phyloP scores from a whole-genome alignment of 192 early-diverging fungal species.

The Glomus cerebriforme region DNA sequence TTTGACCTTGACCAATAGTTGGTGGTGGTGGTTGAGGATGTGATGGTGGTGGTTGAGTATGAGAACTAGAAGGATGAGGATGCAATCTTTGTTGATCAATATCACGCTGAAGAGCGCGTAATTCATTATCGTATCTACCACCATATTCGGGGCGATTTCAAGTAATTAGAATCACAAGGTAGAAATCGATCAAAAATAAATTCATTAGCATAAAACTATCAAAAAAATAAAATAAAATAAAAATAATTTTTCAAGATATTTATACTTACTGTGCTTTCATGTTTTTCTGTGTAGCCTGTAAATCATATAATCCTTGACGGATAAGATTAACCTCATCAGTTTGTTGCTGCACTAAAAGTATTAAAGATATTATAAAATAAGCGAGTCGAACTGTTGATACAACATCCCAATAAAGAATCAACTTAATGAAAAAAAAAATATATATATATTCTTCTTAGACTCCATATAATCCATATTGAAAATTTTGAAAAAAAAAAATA shows the following conservation, averaged over 20 bases:
- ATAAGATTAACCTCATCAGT: conserved; percentile 27
- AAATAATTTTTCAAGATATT: neutral
- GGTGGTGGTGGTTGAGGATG: conserved; percentile 62
- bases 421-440: too few relatives aligned
- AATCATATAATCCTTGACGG: conserved; percentile 31
- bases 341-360: conserved; percentile 30
- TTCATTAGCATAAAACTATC: neutral
- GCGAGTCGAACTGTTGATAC: neutral
- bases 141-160: neutral
- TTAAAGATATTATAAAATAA: neutral
- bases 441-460: too few relatives aligned
- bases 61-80: conserved; percentile 52
- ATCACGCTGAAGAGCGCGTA: conserved; percentile 77
- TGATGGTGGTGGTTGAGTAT: conserved; percentile 51
- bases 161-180: neutral
- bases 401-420: too few relatives aligned
- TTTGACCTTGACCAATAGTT: conserved; percentile 63
- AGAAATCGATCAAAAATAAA: neutral
- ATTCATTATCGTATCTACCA: conserved; percentile 78
- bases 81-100: conserved; percentile 72
- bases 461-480: too few relatives aligned
- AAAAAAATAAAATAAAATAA: neutral
- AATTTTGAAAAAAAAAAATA: too few relatives aligned
- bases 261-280: conserved; percentile 33
- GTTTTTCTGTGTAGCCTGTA: conserved; percentile 29